Evolutionary conservation across 2,329 filamentous ascomycete genomes (phyloP), one percentile per base, ranked within the genome.

Genomic region (Myriosclerotinia duriaeana): DNA sequence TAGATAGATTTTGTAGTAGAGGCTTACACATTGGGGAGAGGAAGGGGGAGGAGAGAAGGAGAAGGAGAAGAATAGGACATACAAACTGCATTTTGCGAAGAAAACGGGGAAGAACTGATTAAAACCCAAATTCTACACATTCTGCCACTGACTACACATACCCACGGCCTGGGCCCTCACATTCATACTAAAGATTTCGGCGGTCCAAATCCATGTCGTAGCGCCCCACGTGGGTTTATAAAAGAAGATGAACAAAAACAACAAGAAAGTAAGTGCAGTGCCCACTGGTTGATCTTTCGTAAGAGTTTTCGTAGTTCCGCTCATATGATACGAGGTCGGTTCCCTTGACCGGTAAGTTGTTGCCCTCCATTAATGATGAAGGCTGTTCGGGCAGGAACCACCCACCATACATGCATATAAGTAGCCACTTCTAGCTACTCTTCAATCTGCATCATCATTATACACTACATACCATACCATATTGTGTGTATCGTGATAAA

Each of bases 151-250:
- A 48, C 79, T 81, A 68, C 78, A 86, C 87, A 90, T 90, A 65
- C 87, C 87, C 17, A 90, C 86, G 46, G 87, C 87, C 75, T 90
- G 87, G 6, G 87, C 86, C 67, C 87, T 86, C n/a, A 90, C 85
- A 76, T 90, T 90, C 84, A 89, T 88, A 64, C 83, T 86, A 79
- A 90, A 90, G 69, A 90, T 80, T 72, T 90, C 88, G 5, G 86
- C 83, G 0, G 88, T 90, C 84, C 85, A 90, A 75, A 90, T 89
- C 87, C 88, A 90, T 22, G 86, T 85, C 5, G 87, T 89, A 2
- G 87, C 87, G 61, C 87, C 87, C 86, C 87, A 90, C 1, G 86
- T 88, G 6, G 87, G 87, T 74, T 90, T 90, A 78, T 90, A 87
- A 78, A 87, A 87, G 77, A 87, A 83, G 53, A 87, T 86, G 71